Conservation (phyloP, 2,329 filamentous ascomycete species). For the Aspergillus sp. region DNA sequence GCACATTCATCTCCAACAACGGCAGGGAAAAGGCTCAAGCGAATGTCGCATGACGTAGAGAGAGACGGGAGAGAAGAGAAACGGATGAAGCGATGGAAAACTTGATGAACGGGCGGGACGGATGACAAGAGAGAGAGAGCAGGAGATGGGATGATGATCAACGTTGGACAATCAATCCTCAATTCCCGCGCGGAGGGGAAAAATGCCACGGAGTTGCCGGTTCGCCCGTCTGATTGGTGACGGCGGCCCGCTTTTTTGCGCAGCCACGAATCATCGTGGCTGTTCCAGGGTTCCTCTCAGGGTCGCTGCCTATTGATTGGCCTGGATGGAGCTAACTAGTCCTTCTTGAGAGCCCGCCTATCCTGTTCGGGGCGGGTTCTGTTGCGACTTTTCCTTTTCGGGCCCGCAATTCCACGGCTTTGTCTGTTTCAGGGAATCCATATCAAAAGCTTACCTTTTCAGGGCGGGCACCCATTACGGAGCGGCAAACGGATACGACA, state of each 20-base stretch:
- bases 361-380: background rate
- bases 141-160: slow-evolving; percentile 1
- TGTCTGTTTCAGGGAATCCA: background rate
- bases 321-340: background rate
- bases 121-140: background rate
- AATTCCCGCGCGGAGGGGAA: too few species aligned
- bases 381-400: too few species aligned
- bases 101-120: background rate
- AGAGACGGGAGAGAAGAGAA: background rate
- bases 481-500: too few species aligned
- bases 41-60: background rate
- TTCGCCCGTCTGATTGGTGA: background rate
- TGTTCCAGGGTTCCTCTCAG: background rate
- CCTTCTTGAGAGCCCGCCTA: background rate
- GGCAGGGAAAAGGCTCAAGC: background rate
- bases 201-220: too few species aligned
- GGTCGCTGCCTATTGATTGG: background rate
- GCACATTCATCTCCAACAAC: background rate
- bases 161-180: background rate
- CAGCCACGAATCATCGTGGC: background rate
- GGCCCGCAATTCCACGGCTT: background rate
- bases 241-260: background rate
- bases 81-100: background rate
- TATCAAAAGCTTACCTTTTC: too few species aligned
- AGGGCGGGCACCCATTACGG: too few species aligned